Conservation (phyloP, 768 basidiomycete species). For the Suillus cothurnatus region DNA sequence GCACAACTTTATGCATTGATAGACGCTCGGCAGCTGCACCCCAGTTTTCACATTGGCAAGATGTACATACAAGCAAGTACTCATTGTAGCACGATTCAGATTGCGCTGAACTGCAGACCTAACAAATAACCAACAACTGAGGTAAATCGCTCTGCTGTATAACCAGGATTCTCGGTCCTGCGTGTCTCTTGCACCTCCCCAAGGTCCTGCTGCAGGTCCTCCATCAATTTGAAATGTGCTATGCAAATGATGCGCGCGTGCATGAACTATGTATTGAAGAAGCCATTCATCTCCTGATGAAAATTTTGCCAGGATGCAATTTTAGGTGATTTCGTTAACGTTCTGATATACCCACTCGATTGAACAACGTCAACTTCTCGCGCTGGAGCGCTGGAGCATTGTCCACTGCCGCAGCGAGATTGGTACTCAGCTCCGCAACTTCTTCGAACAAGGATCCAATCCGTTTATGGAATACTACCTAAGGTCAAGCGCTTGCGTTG, state of each 20-base stretch:
- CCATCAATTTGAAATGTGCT: not conserved
- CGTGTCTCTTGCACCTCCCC: no score
- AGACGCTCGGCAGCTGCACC: not conserved
- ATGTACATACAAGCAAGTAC: not conserved
- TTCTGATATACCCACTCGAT: no score
- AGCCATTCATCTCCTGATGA: constrained; percentile 3
- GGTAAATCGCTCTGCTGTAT: no score
- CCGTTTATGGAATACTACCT: constrained; percentile 11
- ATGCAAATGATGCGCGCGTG: not conserved
- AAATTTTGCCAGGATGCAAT: not conserved
- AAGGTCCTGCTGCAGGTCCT: not conserved
- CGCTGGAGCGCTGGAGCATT: not conserved
- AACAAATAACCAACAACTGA: no score
- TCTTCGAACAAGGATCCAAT: constrained; percentile 8
- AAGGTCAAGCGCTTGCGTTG: constrained; percentile 14
- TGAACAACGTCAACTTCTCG: not conserved
- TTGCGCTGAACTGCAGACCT: not conserved
- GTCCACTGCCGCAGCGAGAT: not conserved
- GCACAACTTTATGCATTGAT: not conserved
- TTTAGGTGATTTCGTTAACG: not conserved
- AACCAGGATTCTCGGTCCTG: no score
- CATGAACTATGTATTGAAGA: not conserved
- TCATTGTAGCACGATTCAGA: not conserved
- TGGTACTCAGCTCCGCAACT: constrained; percentile 7
- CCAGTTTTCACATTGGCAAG: no score